phyloP scores from a whole-genome alignment of 352 stramenopile genomes.

The Globisporangium okanoganense region DNA sequence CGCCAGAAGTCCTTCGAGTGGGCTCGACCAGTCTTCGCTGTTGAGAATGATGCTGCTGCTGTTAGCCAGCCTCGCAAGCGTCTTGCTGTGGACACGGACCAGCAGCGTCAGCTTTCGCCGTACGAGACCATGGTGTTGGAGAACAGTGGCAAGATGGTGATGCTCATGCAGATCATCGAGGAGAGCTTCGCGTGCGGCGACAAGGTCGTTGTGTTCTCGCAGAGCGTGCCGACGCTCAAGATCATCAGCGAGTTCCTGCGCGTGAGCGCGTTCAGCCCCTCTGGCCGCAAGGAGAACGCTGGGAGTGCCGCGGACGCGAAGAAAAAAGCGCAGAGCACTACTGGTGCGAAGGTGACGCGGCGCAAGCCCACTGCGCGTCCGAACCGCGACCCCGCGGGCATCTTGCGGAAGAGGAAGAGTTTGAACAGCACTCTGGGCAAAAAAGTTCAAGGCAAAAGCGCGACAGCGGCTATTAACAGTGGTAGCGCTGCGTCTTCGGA shows the following conservation, averaged over 20 bases:
- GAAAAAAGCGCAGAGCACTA: conserved; percentile 1
- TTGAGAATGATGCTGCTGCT: background rate
- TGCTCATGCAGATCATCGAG: conserved; percentile 70
- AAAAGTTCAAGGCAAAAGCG: background rate
- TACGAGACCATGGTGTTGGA: conserved; percentile 53
- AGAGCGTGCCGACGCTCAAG: conserved; percentile 84
- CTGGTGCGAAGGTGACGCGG: conserved; percentile 21
- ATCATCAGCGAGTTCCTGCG: conserved; percentile 71
- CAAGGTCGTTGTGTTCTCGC: conserved; percentile 87
- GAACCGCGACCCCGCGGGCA: conserved; percentile 54
- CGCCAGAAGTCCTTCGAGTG: conserved; percentile 65
- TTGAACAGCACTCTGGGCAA: conserved; percentile 12
- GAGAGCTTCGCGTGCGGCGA: conserved; percentile 71
- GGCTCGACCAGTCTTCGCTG: conserved; percentile 48
- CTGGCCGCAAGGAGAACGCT: conserved; percentile 18
- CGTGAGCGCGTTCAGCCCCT: conserved; percentile 49
- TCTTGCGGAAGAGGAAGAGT: conserved; percentile 43
- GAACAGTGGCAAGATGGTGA: conserved; percentile 80
- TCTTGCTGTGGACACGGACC: background rate
- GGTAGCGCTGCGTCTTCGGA: conserved; percentile 12
- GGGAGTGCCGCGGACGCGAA: conserved; percentile 4
- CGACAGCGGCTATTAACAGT: background rate
- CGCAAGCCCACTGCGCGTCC: conserved; percentile 24
- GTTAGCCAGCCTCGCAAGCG: background rate
- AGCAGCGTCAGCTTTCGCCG: background rate